A percentile compares a stretch with the other conserved stretches of the same genome.
Evolutionary conservation across 192 early-diverging fungal species (phyloP).

Genomic region (Coemansia sp.): DNA sequence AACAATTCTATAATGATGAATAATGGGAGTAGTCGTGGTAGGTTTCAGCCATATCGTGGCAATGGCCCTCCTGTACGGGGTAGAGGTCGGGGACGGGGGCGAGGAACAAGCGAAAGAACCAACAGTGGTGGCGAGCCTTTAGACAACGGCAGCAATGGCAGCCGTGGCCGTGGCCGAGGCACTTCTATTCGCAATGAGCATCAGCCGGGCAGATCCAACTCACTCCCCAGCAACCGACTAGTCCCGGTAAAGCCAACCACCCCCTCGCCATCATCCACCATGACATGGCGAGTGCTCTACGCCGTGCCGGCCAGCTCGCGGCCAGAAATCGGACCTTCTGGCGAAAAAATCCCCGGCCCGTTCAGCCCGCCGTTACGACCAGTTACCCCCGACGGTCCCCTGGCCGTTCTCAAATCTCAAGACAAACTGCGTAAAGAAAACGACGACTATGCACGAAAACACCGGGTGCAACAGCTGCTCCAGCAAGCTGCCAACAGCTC

Average conservation of each 20-base stretch:
- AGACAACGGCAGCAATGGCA: neutral
- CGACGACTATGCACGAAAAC: conserved; percentile 32
- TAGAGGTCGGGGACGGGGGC: conserved; percentile 2
- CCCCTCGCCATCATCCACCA: conserved; percentile 20
- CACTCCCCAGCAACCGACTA: conserved; percentile 1
- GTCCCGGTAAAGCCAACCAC: conserved; percentile 26
- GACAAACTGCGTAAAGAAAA: conserved; percentile 48
- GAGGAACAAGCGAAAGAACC: conserved; percentile 4
- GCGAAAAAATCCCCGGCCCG: conserved; percentile 45
- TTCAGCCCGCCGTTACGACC: conserved; percentile 45
- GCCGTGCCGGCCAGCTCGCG: conserved; percentile 30
- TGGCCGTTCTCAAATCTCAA: conserved; percentile 13
- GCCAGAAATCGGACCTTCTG: conserved; percentile 34
- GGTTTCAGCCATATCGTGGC: conserved; percentile 18
- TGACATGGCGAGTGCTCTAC: conserved; percentile 39
- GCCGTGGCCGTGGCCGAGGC: conserved; percentile 3
- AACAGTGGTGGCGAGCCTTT: conserved; percentile 7
- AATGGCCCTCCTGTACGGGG: neutral
- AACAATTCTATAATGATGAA: conserved; percentile 11
- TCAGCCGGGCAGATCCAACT: neutral
- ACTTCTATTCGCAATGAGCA: neutral
- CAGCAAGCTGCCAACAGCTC: conserved; percentile 45
- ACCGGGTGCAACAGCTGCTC: conserved; percentile 42
- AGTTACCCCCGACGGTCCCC: conserved; percentile 15
- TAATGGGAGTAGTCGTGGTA: conserved; percentile 12